A percentile compares a stretch with the other conserved stretches of the same genome.
These are phyloP conservation scores for Candida pseudocylindracea DNA, from an alignment of 1,139 yeast genomes.

Conservation along the genomic window DNA sequence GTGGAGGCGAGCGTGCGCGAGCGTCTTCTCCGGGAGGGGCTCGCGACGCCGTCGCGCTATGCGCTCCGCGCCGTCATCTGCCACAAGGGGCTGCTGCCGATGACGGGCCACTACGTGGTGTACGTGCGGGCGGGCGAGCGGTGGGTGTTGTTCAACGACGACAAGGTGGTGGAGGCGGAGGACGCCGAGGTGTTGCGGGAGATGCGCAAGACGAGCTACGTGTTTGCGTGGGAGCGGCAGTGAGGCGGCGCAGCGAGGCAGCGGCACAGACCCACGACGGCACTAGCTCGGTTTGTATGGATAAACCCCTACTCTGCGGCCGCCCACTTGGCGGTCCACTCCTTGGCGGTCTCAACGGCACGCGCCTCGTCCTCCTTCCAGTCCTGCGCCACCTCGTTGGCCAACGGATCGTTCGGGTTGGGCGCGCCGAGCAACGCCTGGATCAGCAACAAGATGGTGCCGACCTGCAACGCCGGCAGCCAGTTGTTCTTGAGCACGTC, in stretches of 20 bases:
- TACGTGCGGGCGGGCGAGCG: constrained; percentile 30
- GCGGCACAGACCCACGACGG: too few relatives aligned
- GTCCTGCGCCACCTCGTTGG: constrained; percentile 91
- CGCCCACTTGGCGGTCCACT: constrained; percentile 68
- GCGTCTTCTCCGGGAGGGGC: constrained; percentile 3
- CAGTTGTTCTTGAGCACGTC: constrained; percentile 83
- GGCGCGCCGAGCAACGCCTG: constrained; percentile 93
- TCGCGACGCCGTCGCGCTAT: constrained; percentile 10
- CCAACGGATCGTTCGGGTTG: constrained; percentile 95
- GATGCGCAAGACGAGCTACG: too few relatives aligned
- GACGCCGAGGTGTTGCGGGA: constrained; percentile 16
- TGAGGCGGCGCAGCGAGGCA: too few relatives aligned
- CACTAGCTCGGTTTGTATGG: too few relatives aligned
- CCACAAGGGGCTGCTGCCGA: constrained; percentile 87
- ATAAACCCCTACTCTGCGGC: neutral
- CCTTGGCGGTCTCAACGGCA: constrained; percentile 69
- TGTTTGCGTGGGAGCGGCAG: too few relatives aligned
- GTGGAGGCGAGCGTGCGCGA: constrained; percentile 6
- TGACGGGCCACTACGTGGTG: constrained; percentile 91
- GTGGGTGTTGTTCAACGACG: constrained; percentile 88
- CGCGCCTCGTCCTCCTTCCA: constrained; percentile 75
- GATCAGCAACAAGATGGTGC: constrained; percentile 80
- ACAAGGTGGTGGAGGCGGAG: constrained; percentile 62
- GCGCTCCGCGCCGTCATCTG: constrained; percentile 53
- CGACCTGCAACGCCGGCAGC: constrained; percentile 96